Conservation (phyloP, 306 rosid species). For the Medicago arabica region DNA sequence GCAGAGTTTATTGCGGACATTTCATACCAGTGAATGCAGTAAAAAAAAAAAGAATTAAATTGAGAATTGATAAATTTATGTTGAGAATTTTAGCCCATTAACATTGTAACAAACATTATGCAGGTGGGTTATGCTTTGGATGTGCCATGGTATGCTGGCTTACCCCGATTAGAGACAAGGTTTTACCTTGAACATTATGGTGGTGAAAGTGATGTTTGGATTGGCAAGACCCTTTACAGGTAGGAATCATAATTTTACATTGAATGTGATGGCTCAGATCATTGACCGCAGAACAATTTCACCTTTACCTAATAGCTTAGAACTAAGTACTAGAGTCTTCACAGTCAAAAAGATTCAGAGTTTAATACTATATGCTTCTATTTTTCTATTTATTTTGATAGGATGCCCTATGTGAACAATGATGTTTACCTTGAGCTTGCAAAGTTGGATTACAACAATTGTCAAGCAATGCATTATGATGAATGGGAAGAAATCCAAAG, state of each 20-base stretch:
- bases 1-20: not conserved
- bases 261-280: not conserved
- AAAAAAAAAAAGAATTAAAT: not conserved
- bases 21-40: not conserved
- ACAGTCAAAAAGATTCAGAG: not conserved
- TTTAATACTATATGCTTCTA: not conserved
- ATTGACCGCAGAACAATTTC: not conserved
- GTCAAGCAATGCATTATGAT: conserved; percentile 65
- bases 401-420: conserved; percentile 80
- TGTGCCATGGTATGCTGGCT: conserved; percentile 81
- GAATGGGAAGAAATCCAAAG: conserved; percentile 76
- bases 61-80: not conserved
- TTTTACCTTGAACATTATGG: conserved; percentile 81
- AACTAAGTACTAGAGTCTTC: not conserved
- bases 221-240: conserved; percentile 95
- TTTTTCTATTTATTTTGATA: conserved; percentile 28
- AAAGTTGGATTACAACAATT: conserved; percentile 71
- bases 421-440: conserved; percentile 75
- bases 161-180: conserved; percentile 82
- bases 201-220: conserved; percentile 78
- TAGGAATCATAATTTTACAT: conserved; percentile 1
- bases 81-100: not conserved
- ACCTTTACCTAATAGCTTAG: not conserved
- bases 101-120: not conserved
- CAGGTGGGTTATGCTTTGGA: conserved; percentile 79